Base-by-base conservation (phyloP, 2,329 filamentous ascomycete species). In the Cytospora schulzeri region DNA sequence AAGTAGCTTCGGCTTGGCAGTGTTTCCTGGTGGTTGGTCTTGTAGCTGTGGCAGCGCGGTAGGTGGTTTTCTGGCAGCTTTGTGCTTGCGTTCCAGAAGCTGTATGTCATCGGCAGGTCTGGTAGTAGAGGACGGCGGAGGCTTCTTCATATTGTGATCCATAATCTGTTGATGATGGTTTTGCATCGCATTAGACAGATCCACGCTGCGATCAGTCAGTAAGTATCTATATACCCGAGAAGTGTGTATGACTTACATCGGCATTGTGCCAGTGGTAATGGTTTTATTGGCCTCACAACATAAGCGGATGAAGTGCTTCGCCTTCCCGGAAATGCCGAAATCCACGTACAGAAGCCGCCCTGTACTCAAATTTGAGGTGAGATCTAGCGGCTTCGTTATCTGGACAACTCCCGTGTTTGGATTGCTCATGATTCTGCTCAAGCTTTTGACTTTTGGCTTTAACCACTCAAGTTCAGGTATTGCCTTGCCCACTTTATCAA, bases 321-420 rank as follows among this genome's bases (percentile, higher is more conserved):
- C 58, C 33, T 66, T 29, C 31, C 66, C 60, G 61, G 61, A 54
- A 58, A 55, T 66, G 19, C 6, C 35, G 62, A 67, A 66, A 7
- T 52, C 14, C 9, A 67, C 12, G 24, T 31, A 55, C 28, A 66
- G 22, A 1, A 14, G 8, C 1, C 31, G 7, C 55, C 66, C 66
- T 45, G 60, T 59, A 7, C 17, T 15, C 4, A 59, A 19, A 7
- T 9, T 2, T 11, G 24, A 14, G 1, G 17, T 45, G 45, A 15
- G 11, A n/a, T 63, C 54, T 3, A 2, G 1, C 5, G 24, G 12
- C 28, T 61, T 65, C 9, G 2, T 8, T 15, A 67, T 48, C 24
- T 63, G 60, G n/a, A 67, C 48, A 7, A 35, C 29, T 6, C 54
- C 11, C 4, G 63, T 57, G 9, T 41, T 48, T 19, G 35, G 29